Evolutionary conservation across 108 stramenopile species (phyloP), one percentile per base, ranked within the genome.

Genomic region (Bacterosira constricta): DNA sequence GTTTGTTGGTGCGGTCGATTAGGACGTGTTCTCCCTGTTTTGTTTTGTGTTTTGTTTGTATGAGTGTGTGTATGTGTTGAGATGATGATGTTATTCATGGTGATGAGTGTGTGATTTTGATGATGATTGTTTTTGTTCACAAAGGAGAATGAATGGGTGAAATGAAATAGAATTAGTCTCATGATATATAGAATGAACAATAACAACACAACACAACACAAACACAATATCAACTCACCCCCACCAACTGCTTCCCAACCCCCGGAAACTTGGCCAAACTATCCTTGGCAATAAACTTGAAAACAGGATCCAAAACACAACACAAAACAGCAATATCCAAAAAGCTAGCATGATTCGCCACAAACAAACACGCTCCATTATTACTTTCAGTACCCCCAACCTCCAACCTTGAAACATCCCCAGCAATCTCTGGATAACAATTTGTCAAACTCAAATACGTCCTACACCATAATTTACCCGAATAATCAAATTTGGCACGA

Each of bases 281-380:
- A 68, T 83, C 91, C 58, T 93, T 93, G 53, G 91, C 86, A 64
- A 93, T 90, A 49, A 93, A 93, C 70, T 93, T 93, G 63, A 93
- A 93, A 11, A 88, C 87, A 1, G 86, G 88, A 65, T 90, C 85
- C 32, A 93, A 46, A 0, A 84, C 85, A 4, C 85, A 86, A 54
- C 91, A 93, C 8, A 93, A 61, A 21, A 90, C 82, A 9, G 91
- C 85, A 57, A 93, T 93, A 51, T 93, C 91, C 59, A 93, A 61
- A 86, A 88, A 93, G 7, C 67, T 74, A 0, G 91, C 86, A 63
- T 93, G 91, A 62, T 93, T 93, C 18, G 91, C 91, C 12, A 93
- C 91, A 70, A 77, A 90, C 42, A 93, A 64, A 57, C 87, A 89
- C n/a, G 86, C 83, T 17, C 74, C 62, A 34, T 17, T 64, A 29